These are phyloP conservation scores for Diaporthe eres DNA, from an alignment of 2,329 filamentous ascomycete genomes.

Conservation along the genomic window DNA sequence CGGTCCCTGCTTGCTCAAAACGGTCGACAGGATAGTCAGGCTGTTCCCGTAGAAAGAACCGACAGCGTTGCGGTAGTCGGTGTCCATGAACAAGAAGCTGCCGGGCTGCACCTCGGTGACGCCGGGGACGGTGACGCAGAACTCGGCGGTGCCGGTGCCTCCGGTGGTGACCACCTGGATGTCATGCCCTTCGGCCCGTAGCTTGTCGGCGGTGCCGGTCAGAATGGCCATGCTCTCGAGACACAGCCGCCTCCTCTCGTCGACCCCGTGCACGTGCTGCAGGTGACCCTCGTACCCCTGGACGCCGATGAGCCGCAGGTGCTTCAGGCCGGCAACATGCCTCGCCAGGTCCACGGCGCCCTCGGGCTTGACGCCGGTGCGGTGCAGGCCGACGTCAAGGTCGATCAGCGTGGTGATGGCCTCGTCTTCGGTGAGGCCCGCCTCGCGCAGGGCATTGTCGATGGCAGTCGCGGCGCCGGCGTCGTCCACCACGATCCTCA, in stretches of 20 bases:
- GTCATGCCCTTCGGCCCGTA: conserved; percentile 57
- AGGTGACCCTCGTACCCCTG: conserved; percentile 68
- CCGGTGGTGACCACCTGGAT: conserved; percentile 66
- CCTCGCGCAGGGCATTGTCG: conserved; percentile 55
- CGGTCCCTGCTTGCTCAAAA: conserved; percentile 61
- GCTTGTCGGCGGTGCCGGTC: conserved; percentile 56
- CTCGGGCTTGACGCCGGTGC: conserved; percentile 61
- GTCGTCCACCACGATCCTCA: conserved; percentile 65
- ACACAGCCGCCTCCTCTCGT: conserved; percentile 58
- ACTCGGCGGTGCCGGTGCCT: conserved; percentile 67
- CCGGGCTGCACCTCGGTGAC: conserved; percentile 69
- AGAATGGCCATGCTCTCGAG: conserved; percentile 61
- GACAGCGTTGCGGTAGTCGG: conserved; percentile 67
- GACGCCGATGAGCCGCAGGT: conserved; percentile 62
- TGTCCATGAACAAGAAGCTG: conserved; percentile 71
- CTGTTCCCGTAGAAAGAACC: conserved; percentile 64
- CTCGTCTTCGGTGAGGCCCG: conserved; percentile 51
- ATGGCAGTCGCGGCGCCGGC: conserved; percentile 60
- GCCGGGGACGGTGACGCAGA: conserved; percentile 63
- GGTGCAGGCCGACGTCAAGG: conserved; percentile 64
- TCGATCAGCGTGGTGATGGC: conserved; percentile 60
- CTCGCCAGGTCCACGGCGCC: conserved; percentile 56
- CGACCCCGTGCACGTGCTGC: conserved; percentile 62
- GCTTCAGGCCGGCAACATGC: conserved; percentile 53
- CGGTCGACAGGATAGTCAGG: conserved; percentile 62